Evolutionary conservation across 169 alveolate genomes (phyloP), one percentile per base, ranked within the genome.

Genomic region (Babesia ovata): DNA sequence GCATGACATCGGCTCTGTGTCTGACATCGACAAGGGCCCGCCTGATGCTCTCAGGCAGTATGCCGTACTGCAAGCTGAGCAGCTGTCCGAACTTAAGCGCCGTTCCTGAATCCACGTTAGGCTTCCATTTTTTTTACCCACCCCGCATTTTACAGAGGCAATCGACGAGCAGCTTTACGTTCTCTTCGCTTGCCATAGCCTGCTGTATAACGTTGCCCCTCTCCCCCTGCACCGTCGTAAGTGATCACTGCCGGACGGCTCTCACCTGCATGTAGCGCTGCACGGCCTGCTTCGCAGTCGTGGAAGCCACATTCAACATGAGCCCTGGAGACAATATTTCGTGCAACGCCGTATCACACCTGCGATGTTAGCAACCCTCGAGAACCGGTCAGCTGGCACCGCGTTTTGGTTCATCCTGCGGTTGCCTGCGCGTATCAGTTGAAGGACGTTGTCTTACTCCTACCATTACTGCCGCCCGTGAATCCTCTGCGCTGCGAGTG

Each of bases 1-100:
- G 96, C 98, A 95, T 95, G n/a, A 94, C 88, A 67, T 95, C 97
- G n/a, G 98, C 98, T 49, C 88, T 91, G 70, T 92, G 77, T 56
- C 96, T 79, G n/a, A 96, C 96, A 29, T 88, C 79, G 61, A 91
- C 93, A 66, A 95, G 81, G 1, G 98, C 98, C 52, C 88, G 69
- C 56, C 78, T 74, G 70, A 95, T 84, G 2, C 89, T 86, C 28
- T 93, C 94, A 1, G 98, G 97, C 50, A 95, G 74, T n/a, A 92
- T 57, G 46, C 94, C 97, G 29, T 93, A 96, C 73, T 91, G 94
- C 81, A 94, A 79, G 73, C 97, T 92, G 14, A 83, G 54, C 12
- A 83, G 46, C 39, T 83, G 90, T 7, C 90, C 85, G 33, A 83
- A 83, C 29, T 83, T 83, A 22, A 83, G 69, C 21, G 90, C 90